Evolutionary conservation across 2,329 filamentous ascomycete genomes (phyloP), one percentile per base, ranked within the genome.

Genomic region (Didymella sp.): DNA sequence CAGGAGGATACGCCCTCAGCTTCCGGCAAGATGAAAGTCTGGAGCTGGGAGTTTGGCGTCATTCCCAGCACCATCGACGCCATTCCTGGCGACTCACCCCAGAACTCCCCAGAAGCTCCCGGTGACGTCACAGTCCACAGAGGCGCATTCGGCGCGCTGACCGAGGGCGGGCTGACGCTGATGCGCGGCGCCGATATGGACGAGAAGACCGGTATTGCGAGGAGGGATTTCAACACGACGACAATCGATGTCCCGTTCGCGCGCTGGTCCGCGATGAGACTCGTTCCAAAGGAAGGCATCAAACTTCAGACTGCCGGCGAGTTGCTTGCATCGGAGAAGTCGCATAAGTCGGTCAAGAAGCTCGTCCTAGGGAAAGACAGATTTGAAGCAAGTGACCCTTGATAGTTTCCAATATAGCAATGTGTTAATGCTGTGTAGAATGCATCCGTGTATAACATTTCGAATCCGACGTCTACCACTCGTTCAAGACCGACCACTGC

Each of bases 81-180:
- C 2, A 58, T 77, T 8, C 69, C 68, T 3, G 59, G 60, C 12
- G 58, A 51, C 1, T 68, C 66, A 13, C 64, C 63, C 61, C 68
- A 73, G 43, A 53, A 64, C 19, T 28, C 50, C 6, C 37, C 50
- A 8, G 24, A 58, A 6, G 35, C 48, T 1, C 48, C 58, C 15
- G 57, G 61, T 13, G 55, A 64, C 2, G 48, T 67, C 41, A 67
- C 60, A 31, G 61, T 68, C 1, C 67, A 67, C 45, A 51, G 60
- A 56, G 53, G 74, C 24, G 79, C 82, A 54, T 91, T 91, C 68
- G 88, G 88, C 21, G 86, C 83, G 9, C 76, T 89, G 17, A 87
- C 88, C 0, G 82, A 85, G 47, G 76, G 82, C 15, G 88, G 87
- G 2, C 58, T 77, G 52, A 69, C 61, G 8, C 47, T 76, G 21